A percentile compares a stretch with the other conserved stretches of the same genome.
Evolutionary conservation across 331 rosid species (phyloP).

Genomic region (Pyrus hybrid): DNA sequence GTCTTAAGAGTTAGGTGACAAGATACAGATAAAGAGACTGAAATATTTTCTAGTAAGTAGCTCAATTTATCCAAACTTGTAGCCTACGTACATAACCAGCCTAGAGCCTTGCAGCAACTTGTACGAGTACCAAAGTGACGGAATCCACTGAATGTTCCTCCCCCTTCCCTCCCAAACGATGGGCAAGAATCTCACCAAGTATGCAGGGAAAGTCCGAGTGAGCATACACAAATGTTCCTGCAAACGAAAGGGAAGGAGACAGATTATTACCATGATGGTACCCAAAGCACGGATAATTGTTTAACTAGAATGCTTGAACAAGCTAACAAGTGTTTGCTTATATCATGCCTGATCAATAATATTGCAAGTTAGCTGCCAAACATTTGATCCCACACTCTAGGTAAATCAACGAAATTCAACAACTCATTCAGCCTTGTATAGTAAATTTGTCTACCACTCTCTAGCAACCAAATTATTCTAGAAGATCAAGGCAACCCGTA

Average conservation of each 20-base stretch:
- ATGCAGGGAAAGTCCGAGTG: not conserved
- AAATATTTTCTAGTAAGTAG: not conserved
- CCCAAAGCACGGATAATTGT: not conserved
- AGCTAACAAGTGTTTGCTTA: too few species aligned
- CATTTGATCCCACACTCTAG: too few species aligned
- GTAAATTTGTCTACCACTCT: too few species aligned
- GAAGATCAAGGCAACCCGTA: too few species aligned
- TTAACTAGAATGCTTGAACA: not conserved
- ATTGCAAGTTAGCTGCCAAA: too few species aligned
- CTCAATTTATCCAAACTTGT: slow-evolving; percentile 3
- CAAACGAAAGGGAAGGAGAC: not conserved
- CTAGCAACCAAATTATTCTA: too few species aligned
- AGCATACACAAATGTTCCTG: not conserved
- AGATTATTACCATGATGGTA: not conserved
- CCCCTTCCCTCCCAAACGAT: not conserved
- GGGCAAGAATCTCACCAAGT: not conserved
- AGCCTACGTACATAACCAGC: not conserved
- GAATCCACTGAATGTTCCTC: not conserved
- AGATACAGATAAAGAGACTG: not conserved
- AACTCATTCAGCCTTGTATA: too few species aligned
- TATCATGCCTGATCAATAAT: too few species aligned
- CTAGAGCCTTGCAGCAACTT: not conserved
- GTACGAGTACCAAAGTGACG: not conserved
- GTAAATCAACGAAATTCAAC: too few species aligned
- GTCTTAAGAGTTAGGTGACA: not conserved